Conservation (phyloP, 371 early-diverging fungal genomes). For the Rhizopus microsporus region DNA sequence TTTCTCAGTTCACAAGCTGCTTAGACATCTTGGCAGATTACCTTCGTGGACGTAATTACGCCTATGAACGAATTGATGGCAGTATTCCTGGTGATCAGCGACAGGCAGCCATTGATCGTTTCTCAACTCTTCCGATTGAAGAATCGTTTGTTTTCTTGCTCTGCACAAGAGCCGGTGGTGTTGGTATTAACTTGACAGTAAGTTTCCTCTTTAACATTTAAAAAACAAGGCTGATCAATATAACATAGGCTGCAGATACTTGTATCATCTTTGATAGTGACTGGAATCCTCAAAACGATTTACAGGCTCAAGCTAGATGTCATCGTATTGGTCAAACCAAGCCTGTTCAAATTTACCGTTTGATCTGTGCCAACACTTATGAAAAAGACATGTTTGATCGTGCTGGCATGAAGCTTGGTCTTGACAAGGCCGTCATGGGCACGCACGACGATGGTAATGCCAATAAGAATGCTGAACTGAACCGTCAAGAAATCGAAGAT, state of each 20-base stretch:
- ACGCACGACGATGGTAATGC: slow-evolving; percentile 11
- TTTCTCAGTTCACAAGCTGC: slow-evolving; percentile 90
- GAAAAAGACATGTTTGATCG: slow-evolving; percentile 97
- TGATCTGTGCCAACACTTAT: slow-evolving; percentile 91
- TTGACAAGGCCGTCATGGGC: slow-evolving; percentile 86
- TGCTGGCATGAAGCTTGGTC: slow-evolving; percentile 91
- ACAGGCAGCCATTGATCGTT: slow-evolving; percentile 96
- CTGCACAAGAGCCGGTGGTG: slow-evolving; percentile 91
- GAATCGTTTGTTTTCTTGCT: slow-evolving; percentile 86
- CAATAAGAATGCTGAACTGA: slow-evolving; percentile 34
- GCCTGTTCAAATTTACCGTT: slow-evolving; percentile 85
- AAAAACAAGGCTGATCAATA: background rate
- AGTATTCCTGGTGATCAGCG: slow-evolving; percentile 85
- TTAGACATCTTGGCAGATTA: slow-evolving; percentile 93
- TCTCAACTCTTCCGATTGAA: slow-evolving; percentile 70
- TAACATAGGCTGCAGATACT: slow-evolving; percentile 83
- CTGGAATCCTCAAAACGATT: slow-evolving; percentile 97
- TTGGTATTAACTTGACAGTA: slow-evolving; percentile 90
- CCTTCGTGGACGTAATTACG: slow-evolving; percentile 72
- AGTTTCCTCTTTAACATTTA: background rate
- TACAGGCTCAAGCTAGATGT: slow-evolving; percentile 93
- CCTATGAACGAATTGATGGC: slow-evolving; percentile 92
- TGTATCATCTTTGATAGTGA: slow-evolving; percentile 96
- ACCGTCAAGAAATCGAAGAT: slow-evolving; percentile 87
- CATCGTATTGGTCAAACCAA: slow-evolving; percentile 97